These are phyloP conservation scores for Glycine latifolia DNA, from an alignment of 306 rosid genomes.

Conservation along the genomic window DNA sequence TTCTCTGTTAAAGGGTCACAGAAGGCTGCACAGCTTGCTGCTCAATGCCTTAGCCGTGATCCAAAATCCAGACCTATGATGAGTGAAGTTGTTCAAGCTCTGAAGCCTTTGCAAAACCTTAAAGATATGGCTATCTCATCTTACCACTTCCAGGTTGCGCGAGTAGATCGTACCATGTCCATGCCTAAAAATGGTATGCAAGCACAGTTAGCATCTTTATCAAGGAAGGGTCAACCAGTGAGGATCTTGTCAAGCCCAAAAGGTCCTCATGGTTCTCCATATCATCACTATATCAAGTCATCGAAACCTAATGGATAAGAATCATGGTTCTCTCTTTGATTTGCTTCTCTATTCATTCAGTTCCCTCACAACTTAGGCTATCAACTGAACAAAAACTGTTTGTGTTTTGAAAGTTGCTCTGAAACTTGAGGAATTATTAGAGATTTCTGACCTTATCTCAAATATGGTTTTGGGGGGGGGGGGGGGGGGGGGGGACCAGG, in stretches of 20 bases:
- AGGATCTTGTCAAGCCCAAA: slow-evolving; percentile 74
- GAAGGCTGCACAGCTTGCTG: slow-evolving; percentile 75
- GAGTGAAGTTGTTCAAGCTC: slow-evolving; percentile 82
- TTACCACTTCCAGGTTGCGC: slow-evolving; percentile 67
- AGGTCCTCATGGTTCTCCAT: slow-evolving; percentile 75
- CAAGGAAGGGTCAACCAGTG: slow-evolving; percentile 71
- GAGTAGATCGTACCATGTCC: slow-evolving; percentile 71
- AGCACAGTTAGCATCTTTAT: slow-evolving; percentile 63
- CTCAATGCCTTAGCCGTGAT: slow-evolving; percentile 89
- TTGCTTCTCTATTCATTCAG: slow-evolving; percentile 46
- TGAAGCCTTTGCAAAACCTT: slow-evolving; percentile 80
- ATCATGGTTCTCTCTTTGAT: slow-evolving; percentile 9
- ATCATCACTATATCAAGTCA: slow-evolving; percentile 55
- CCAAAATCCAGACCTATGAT: slow-evolving; percentile 86
- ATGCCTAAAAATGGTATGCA: slow-evolving; percentile 66
- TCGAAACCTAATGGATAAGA: slow-evolving; percentile 62
- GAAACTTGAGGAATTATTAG: slow-evolving; percentile 14
- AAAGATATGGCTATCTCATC: slow-evolving; percentile 91
- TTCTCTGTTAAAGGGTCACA: slow-evolving; percentile 90
- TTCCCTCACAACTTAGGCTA: slow-evolving; percentile 44
- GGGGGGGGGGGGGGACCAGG: neutral
- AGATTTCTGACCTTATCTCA: slow-evolving; percentile 40
- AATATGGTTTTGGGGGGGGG: neutral
- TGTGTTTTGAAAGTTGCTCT: slow-evolving; percentile 40
- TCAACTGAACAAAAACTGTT: slow-evolving; percentile 36